Conservation (phyloP, 345 rosid species). For the Pistacia atlantica region DNA sequence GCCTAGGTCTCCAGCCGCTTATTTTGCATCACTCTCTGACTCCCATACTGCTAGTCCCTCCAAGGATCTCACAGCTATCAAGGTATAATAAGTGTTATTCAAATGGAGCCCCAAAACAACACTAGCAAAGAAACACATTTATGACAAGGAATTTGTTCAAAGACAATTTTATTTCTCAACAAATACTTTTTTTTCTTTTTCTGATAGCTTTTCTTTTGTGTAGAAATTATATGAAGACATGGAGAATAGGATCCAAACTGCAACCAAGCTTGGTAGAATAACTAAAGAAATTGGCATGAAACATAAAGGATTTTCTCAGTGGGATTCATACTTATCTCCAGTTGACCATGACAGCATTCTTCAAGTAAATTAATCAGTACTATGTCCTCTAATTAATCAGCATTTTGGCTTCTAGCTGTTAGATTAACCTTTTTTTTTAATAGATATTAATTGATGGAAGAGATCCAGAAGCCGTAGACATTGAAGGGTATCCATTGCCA, state of each 20-base stretch:
- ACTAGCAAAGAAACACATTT: too few species aligned
- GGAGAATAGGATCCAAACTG: slow-evolving; percentile 47
- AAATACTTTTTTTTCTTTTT: neutral
- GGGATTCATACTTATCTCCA: slow-evolving; percentile 51
- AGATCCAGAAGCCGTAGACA: slow-evolving; percentile 34
- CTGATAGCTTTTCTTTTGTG: neutral
- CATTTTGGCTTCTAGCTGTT: neutral
- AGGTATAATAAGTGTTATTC: slow-evolving; percentile 15
- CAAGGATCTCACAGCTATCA: slow-evolving; percentile 17
- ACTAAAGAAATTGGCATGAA: slow-evolving; percentile 39
- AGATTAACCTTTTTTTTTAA: neutral
- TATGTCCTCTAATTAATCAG: neutral
- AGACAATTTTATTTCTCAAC: neutral
- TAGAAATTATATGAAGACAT: slow-evolving; percentile 55
- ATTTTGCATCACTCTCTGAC: slow-evolving; percentile 28
- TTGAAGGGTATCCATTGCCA: slow-evolving; percentile 44
- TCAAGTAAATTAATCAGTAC: slow-evolving; percentile 40
- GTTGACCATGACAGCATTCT: slow-evolving; percentile 60
- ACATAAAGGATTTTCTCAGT: slow-evolving; percentile 55
- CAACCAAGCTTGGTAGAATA: slow-evolving; percentile 33
- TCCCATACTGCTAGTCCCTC: neutral
- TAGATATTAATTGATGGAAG: slow-evolving; percentile 66
- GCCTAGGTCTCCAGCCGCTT: slow-evolving; percentile 69
- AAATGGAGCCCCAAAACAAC: too few species aligned
- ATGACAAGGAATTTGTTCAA: too few species aligned